These are phyloP conservation scores for Trichoderma harzianum DNA, from an alignment of 2,329 filamentous ascomycete genomes.

Conservation along the genomic window DNA sequence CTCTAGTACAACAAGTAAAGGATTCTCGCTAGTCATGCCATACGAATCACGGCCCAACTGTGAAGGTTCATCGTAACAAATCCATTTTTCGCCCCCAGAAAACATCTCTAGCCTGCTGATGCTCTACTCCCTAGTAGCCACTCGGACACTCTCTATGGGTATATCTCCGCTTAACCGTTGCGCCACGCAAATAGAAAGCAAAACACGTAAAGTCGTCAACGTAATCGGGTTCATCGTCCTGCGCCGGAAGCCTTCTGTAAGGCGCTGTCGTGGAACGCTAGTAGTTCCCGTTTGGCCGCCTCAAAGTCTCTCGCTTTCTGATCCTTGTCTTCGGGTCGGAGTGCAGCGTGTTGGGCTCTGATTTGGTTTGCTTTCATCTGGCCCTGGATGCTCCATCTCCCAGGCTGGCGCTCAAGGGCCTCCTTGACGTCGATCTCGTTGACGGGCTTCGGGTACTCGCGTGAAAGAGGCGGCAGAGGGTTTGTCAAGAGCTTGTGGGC, in stretches of 20 bases:
- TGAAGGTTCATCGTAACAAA: neutral
- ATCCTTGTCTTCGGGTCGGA: constrained; percentile 31
- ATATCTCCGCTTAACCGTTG: neutral
- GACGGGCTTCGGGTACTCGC: constrained; percentile 40
- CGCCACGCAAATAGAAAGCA: constrained; percentile 4
- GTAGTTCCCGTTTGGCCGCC: constrained; percentile 46
- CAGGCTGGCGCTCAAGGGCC: constrained; percentile 43
- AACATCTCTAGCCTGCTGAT: constrained; percentile 9
- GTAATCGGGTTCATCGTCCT: neutral
- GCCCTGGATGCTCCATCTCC: constrained; percentile 40
- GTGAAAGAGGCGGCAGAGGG: constrained; percentile 34
- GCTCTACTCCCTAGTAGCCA: constrained; percentile 1
- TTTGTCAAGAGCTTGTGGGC: neutral
- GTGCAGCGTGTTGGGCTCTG: constrained; percentile 23
- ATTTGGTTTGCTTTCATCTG: constrained; percentile 34
- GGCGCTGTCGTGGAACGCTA: constrained; percentile 34
- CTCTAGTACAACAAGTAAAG: neutral
- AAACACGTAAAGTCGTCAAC: neutral
- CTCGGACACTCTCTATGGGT: constrained; percentile 9
- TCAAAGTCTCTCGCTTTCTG: constrained; percentile 41
- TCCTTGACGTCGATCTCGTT: constrained; percentile 40
- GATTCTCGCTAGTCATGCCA: neutral
- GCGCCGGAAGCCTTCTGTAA: constrained; percentile 2
- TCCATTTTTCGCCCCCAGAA: neutral
- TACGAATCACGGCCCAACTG: neutral